phyloP scores from a whole-genome alignment of 495 filamentous ascomycete species.

The Neurospora intermedia region DNA sequence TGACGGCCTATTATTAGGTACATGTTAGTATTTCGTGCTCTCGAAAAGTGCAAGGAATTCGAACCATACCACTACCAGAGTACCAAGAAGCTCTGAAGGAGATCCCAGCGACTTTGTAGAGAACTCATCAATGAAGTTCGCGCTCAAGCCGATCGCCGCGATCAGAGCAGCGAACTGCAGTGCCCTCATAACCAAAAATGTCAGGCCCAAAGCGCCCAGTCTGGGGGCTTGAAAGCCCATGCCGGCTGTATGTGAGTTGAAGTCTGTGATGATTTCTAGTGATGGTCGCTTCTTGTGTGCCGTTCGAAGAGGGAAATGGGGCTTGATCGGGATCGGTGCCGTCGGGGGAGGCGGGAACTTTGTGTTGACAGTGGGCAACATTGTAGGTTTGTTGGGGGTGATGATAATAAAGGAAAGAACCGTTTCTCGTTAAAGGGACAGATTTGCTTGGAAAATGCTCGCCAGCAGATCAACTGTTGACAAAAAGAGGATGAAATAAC shows the following conservation, averaged over 20 bases:
- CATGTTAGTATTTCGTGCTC: not conserved
- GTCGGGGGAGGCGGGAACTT: slow-evolving; percentile 20
- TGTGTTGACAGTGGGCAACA: slow-evolving; percentile 12
- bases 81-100: slow-evolving; percentile 64
- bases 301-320: slow-evolving; percentile 18
- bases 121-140: slow-evolving; percentile 76
- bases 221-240: slow-evolving; percentile 48
- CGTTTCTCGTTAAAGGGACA: not conserved
- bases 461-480: slow-evolving; percentile 23
- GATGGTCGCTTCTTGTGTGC: slow-evolving; percentile 19
- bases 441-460: not conserved
- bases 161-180: slow-evolving; percentile 66
- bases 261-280: slow-evolving; percentile 22
- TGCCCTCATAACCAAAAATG: slow-evolving; percentile 61
- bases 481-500: not conserved
- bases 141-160: slow-evolving; percentile 66
- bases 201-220: slow-evolving; percentile 69
- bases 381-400: slow-evolving; percentile 11
- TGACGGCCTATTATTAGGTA: slow-evolving; percentile 46
- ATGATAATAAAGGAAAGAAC: not conserved
- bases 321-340: slow-evolving; percentile 15
- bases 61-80: slow-evolving; percentile 62
- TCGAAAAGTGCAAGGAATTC: not conserved
- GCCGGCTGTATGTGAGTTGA: slow-evolving; percentile 26
- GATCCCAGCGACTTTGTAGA: slow-evolving; percentile 50